A percentile compares a stretch with the other conserved stretches of the same genome.
Evolutionary conservation across 768 basidiomycete genomes (phyloP).

Genomic region (Dendrothele bispora): DNA sequence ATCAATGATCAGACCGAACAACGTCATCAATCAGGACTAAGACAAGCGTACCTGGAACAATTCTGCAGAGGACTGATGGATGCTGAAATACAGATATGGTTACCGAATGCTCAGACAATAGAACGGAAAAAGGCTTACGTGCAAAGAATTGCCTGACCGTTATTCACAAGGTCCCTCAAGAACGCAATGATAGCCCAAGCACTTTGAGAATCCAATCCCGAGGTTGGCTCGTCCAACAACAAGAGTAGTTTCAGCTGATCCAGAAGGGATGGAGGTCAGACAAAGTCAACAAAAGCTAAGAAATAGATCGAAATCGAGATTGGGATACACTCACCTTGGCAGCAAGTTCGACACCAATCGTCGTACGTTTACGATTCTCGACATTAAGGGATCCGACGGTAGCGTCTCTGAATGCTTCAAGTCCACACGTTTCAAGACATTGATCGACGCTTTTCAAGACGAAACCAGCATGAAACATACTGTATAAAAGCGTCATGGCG

Average conservation of each 20-base stretch:
- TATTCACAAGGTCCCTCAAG: conserved; percentile 71
- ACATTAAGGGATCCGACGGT: conserved; percentile 67
- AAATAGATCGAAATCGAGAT: too few species aligned
- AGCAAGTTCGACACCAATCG: conserved; percentile 85
- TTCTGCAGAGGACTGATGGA: conserved; percentile 76
- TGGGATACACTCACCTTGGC: too few species aligned
- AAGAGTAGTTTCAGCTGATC: conserved; percentile 77
- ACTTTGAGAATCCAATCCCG: conserved; percentile 80
- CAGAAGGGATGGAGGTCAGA: too few species aligned
- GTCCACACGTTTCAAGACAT: conserved; percentile 55
- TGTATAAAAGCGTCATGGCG: neutral
- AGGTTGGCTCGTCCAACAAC: conserved; percentile 87
- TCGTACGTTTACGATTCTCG: conserved; percentile 78
- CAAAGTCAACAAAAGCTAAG: too few species aligned
- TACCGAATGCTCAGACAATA: neutral
- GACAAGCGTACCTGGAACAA: too few species aligned
- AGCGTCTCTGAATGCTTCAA: conserved; percentile 65
- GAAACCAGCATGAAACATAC: neutral
- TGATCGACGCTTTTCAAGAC: conserved; percentile 43
- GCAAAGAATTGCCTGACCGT: conserved; percentile 90
- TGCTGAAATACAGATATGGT: conserved; percentile 11
- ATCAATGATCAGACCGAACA: too few species aligned
- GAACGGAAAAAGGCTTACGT: conserved; percentile 47
- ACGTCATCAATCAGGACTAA: too few species aligned
- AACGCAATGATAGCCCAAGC: conserved; percentile 83